Evolutionary conservation across 1,284 basidiomycete species (phyloP), one percentile per base, ranked within the genome.

Genomic region (Thelephora terrestris): DNA sequence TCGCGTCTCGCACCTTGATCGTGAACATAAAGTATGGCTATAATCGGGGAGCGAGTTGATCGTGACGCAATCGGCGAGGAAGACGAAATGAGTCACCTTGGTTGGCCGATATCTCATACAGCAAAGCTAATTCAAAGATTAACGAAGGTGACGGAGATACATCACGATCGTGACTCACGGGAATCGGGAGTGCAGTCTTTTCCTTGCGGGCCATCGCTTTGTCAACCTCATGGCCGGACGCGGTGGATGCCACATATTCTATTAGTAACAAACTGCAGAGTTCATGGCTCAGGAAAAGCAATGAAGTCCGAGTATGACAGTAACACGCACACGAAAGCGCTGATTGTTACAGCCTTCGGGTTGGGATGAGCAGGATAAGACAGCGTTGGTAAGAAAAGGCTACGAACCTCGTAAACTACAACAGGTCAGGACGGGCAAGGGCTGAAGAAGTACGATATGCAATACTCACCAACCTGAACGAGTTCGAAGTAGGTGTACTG

Each of bases 11-110:
- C 57, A 86, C 83, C 68, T 89, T 91, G 58, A 92, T 64, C 0
- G 88, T 84, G 61, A 91, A 85, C 81, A 92, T 85, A 62, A 93
- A 93, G 65, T 93, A 91, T 0, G 84, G 73, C 79, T 83, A 50
- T 2, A 21, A 14, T 10, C 14, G 23, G 12, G 39, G 25, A 18
- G 17, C 2, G 12, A 18, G 20, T 25, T 23, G n/a, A n/a, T n/a
- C n/a, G n/a, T n/a, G n/a, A n/a, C n/a, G n/a, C n/a, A n/a, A n/a
- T n/a, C n/a, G n/a, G n/a, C n/a, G n/a, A n/a, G n/a, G n/a, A n/a
- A n/a, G n/a, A n/a, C n/a, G n/a, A n/a, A 46, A 20, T 38, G n/a
- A 40, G 47, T 25, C 50, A 78, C 81, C 68, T 92, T 93, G 7
- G 85, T 86, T 0, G 89, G 85, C 34, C 89, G 70, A 63, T 83